Percentiles rank a stretch among this genome's conserved stretches.
Conservation (phyloP, 2,329 filamentous ascomycete genomes). For the Penicillium sp. region DNA sequence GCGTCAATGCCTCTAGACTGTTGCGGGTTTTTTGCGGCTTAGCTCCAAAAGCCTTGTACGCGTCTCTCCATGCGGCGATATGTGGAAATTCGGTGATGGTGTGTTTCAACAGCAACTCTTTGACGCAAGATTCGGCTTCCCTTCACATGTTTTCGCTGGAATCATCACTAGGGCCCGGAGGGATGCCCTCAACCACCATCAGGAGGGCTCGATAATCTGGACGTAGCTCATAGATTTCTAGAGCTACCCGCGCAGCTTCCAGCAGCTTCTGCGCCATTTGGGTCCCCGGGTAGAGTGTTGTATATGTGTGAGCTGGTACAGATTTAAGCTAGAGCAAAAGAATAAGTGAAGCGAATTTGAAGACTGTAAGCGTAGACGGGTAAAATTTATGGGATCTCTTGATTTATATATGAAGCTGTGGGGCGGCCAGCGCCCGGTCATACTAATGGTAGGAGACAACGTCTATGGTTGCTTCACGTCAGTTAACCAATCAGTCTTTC, state of each 20-base stretch:
- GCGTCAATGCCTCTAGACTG: constrained; percentile 38
- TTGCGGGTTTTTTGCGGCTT: constrained; percentile 41
- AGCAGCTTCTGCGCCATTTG: background rate
- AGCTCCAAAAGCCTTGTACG: constrained; percentile 42
- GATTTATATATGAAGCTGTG: too few species aligned
- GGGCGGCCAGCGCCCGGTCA: too few species aligned
- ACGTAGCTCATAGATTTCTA: constrained; percentile 35
- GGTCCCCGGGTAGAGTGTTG: too few species aligned
- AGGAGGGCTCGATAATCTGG: constrained; percentile 42
- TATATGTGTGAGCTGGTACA: too few species aligned
- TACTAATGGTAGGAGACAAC: too few species aligned
- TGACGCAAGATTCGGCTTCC: constrained; percentile 15
- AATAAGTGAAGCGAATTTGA: too few species aligned
- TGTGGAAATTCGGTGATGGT: constrained; percentile 35
- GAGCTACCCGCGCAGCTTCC: constrained; percentile 10
- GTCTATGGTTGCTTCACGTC: too few species aligned
- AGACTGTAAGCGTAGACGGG: too few species aligned
- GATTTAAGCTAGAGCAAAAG: too few species aligned
- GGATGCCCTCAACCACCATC: constrained; percentile 34
- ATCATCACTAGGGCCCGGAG: constrained; percentile 32
- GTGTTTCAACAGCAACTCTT: constrained; percentile 5
- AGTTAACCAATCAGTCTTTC: too few species aligned
- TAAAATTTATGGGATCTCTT: too few species aligned
- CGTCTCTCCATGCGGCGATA: constrained; percentile 39
- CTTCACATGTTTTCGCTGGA: constrained; percentile 31